phyloP scores from a whole-genome alignment of 2,329 filamentous ascomycete genomes.

The Canariomyces notabilis region DNA sequence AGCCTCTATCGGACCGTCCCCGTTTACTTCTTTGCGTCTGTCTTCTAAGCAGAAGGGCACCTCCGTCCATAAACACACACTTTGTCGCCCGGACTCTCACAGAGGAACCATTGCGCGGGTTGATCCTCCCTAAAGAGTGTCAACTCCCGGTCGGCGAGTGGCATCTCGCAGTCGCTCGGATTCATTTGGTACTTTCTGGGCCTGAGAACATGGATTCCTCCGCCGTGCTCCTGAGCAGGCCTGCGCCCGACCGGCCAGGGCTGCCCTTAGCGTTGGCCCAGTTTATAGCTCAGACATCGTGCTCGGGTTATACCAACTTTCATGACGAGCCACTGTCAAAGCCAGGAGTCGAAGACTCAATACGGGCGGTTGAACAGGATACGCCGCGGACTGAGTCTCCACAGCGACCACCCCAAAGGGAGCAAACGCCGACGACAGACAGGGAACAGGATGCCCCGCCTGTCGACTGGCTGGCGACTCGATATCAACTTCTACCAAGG shows the following conservation, averaged over 20 bases:
- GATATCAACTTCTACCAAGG: conserved; percentile 23
- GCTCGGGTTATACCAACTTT: conserved; percentile 15
- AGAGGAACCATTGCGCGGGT: too few species aligned
- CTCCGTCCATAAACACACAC: too few species aligned
- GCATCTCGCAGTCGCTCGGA: not conserved
- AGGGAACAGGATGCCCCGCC: conserved; percentile 4
- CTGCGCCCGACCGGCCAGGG: conserved; percentile 13
- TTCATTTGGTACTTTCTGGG: not conserved
- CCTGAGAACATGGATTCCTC: conserved; percentile 11
- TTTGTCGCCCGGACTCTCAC: too few species aligned
- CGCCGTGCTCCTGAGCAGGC: conserved; percentile 7
- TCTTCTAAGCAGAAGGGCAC: too few species aligned
- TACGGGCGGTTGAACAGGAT: not conserved
- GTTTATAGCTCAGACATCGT: conserved; percentile 20
- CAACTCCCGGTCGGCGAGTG: too few species aligned
- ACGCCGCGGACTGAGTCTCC: not conserved
- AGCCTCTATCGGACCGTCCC: too few species aligned
- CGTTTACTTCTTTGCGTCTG: too few species aligned
- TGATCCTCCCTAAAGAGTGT: too few species aligned
- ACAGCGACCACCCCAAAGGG: not conserved
- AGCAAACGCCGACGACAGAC: not conserved
- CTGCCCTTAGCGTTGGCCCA: conserved; percentile 25
- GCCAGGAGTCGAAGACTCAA: conserved; percentile 2
- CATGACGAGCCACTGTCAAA: conserved; percentile 12
- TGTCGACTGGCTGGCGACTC: conserved; percentile 22